Evolutionary conservation across 2,329 filamentous ascomycete genomes (phyloP), one percentile per base, ranked within the genome.

Genomic region (Pleurostoma richardsiae): DNA sequence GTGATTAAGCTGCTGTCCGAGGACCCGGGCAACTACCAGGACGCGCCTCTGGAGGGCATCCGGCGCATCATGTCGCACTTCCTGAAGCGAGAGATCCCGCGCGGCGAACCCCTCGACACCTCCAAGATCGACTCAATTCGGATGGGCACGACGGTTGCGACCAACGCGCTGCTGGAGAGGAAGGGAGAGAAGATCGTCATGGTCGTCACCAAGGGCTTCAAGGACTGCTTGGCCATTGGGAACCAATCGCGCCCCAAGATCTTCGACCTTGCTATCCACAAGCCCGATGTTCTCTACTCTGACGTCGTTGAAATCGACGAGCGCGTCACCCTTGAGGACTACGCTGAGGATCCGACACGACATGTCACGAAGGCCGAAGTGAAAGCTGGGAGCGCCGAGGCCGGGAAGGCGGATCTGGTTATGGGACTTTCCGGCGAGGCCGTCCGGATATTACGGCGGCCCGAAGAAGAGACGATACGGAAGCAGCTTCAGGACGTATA

Each of bases 71-170:
- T 96, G 67, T 85, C 85, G 54, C 83, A 82, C 56, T 95, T 95
- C 65, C 81, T 83, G 3, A 76, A 78, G 45, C 76, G 78, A 48
- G 84, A 92, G 4, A 90, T 95, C 40, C 88, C 88, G 4, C 83
- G 90, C 42, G 90, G 89, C 29, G 74, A 90, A 61, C 73, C 86
- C 1, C 72, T 96, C 6, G 90, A 96, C 64, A 96, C 90, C 1
- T 80, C 83, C 19, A 71, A 83, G 59, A 95, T 96, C 56, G 88
- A 94, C 56, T 90, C 87, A 46, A 96, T 96, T 62, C 85, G 91
- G 42, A 96, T 96, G 91, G 91, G 91, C 40, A 96, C 91, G 2
- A 96, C 91, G 0, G 90, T 96, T 10, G 91, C 91, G 7, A 96
- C 91, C 1, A 96, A 96, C 64, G 91, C 91, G 0, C 69, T 96